Base-by-base conservation (phyloP, 345 rosid species). In the Eucalyptus regnans region DNA sequence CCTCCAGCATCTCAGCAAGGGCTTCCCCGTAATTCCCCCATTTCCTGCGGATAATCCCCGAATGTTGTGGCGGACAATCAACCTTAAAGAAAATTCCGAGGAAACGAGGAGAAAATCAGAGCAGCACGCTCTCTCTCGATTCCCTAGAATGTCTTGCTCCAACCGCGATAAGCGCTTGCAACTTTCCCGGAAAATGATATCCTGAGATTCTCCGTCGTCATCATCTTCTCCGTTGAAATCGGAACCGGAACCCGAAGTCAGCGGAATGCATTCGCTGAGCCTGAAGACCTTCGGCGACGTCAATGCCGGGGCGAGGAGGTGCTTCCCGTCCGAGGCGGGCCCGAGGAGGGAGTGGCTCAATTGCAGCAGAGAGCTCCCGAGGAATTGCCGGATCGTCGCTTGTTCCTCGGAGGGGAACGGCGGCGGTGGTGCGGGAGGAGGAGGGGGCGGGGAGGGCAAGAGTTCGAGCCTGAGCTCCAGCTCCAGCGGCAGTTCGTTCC, bases 231-330 rank as follows among this genome's bases (percentile, higher is more conserved):
- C 27, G 83, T 23, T 9, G 83, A 37, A 18, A 25, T 16, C 79
- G 22, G 79, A 8, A 10, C 4, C 80, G 64, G 66, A 60, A 25
- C 29, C 33, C 8, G 31, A 20, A 20, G 27, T 37, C 46, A 18
- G 81, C 81, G 83, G 83, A 5, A 71, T 71, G 83, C 83, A 71
- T 88, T 92, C 96, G 27, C 79, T 90, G 11, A 88, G 91, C 87
- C 79, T 93, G 49, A 92, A 91, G 88, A 89, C 86, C 86, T 91
- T 92, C 48, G 50, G 91, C 52, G 94, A 89, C 88, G 90, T 92
- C 76, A 90, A 79, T 86, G 87, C 90, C 66, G 89, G 89, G 79
- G 88, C 86, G 87, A 88, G 49, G 90, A 25, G 49, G 92, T 52
- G 91, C 50, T 7, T 88, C 80, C 50, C 89, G 89, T 20, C 87